Evolutionary conservation across 352 stramenopile species (phyloP).

Genomic region (Phytophthora brassicae): DNA sequence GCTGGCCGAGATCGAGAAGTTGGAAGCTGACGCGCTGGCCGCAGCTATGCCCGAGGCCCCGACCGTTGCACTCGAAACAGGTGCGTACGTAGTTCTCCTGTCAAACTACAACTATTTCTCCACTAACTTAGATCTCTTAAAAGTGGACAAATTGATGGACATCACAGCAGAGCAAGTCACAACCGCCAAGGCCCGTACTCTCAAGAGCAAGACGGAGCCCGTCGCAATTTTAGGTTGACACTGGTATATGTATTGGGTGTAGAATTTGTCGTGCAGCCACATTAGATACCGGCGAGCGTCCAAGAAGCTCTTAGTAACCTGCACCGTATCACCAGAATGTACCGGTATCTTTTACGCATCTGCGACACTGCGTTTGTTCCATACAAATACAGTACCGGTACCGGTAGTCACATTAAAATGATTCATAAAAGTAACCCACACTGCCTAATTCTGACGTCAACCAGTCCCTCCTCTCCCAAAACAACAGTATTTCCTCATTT

Average conservation of each 20-base stretch:
- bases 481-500: no score
- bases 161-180: slow-evolving; percentile 12
- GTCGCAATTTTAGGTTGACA: slow-evolving; percentile 39
- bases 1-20: slow-evolving; percentile 79
- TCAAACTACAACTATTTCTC: background rate
- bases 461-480: no score
- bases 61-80: slow-evolving; percentile 38
- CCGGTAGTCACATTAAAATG: background rate
- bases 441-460: background rate
- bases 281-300: slow-evolving; percentile 1
- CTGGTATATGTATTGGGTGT: background rate
- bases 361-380: slow-evolving; percentile 8
- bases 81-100: slow-evolving; percentile 23
- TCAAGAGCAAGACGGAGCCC: slow-evolving; percentile 30
- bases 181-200: slow-evolving; percentile 14
- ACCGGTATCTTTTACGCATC: slow-evolving; percentile 8
- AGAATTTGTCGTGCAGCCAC: slow-evolving; percentile 14
- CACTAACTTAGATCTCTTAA: background rate
- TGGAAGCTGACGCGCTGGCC: slow-evolving; percentile 61
- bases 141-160: slow-evolving; percentile 20
- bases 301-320: no score
- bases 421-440: background rate
- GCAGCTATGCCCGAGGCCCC: slow-evolving; percentile 65
- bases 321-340: no score
- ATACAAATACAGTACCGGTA: background rate